Evolutionary conservation across 345 rosid species (phyloP), one percentile per base, ranked within the genome.

Genomic region (Erucastrum elatum): DNA sequence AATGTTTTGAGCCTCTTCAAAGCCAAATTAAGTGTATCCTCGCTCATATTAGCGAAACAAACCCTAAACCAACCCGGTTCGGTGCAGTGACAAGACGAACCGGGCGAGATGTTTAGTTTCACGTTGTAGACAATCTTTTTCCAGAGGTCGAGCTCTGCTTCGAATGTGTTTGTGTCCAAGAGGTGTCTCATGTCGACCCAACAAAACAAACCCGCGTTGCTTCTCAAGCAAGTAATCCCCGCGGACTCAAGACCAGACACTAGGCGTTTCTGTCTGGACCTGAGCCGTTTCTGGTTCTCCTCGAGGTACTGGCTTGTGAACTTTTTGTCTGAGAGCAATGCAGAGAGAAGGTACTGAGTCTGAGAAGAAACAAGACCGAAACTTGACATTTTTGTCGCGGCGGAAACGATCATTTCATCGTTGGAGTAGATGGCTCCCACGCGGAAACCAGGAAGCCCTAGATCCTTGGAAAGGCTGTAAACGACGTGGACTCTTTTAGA

Each of bases 321-420:
- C 72, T 87, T 88, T 67, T 88, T 89, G 71, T 91, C 97, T 46
- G 97, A 89, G 16, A 91, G 85, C 77, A 91, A 74, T 37, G 86
- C 85, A 9, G 94, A 80, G 29, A 91, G 87, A 56, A 91, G 92
- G 56, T 86, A 83, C 3, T 91, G 97, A 25, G 97, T 91, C 60
- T 91, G 97, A 1, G 97, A 89, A 29, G 97, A 91, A 64, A 91
- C 90, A 37, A 89, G 86, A 68, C 97, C 97, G 46, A 91, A 91
- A 74, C 97, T 91, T 44, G 97, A 91, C 97, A 91, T 91, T 72
- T 91, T 91, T 8, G 97, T 91, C 11, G 97, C 94, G 2, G 97
- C 88, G 0, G 92, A 88, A 49, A 91, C 90, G 41, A 91, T 84
- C 75, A 66, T 71, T 46, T 87, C 86, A 13, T 91, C 89, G 77